A percentile compares a stretch with the other conserved stretches of the same genome.
Evolutionary conservation across 202 grass and related monocot genomes (phyloP).

Genomic region (Dendrocalamus latiflorus): DNA sequence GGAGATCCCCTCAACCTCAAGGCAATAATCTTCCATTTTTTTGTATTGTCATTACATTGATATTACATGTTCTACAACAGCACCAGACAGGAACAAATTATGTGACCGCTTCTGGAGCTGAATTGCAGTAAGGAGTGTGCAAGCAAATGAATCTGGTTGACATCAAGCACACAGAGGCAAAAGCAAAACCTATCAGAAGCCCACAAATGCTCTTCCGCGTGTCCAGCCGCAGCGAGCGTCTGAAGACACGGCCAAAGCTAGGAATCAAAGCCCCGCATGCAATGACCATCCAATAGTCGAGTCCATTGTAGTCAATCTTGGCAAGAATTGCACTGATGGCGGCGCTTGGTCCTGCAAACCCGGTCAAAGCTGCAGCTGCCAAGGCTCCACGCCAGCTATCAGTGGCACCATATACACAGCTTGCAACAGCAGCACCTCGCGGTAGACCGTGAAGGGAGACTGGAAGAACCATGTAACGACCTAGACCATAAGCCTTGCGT

Average conservation of each 20-base stretch:
- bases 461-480: conserved; percentile 95
- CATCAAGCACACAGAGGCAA: conserved; percentile 77
- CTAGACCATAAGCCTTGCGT: conserved; percentile 82
- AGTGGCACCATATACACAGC: conserved; percentile 79
- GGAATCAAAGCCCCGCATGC: conserved; percentile 79
- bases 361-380: conserved; percentile 69
- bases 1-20: neutral
- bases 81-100: conserved; percentile 10
- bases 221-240: conserved; percentile 58
- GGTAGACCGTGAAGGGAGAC: conserved; percentile 90
- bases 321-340: conserved; percentile 84
- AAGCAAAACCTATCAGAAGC: conserved; percentile 73
- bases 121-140: conserved; percentile 98
- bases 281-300: conserved; percentile 93
- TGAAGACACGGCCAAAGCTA: conserved; percentile 63
- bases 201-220: conserved; percentile 62
- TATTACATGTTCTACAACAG: conserved; percentile 38
- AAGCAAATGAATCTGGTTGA: conserved; percentile 95
- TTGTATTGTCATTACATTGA: conserved; percentile 26
- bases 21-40: conserved; percentile 1
- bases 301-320: conserved; percentile 66
- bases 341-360: conserved; percentile 65
- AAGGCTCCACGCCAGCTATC: conserved; percentile 87
- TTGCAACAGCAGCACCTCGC: conserved; percentile 83
- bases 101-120: conserved; percentile 92